Conservation (phyloP, 2,329 filamentous ascomycete genomes). For the Fusarium sublunatum region DNA sequence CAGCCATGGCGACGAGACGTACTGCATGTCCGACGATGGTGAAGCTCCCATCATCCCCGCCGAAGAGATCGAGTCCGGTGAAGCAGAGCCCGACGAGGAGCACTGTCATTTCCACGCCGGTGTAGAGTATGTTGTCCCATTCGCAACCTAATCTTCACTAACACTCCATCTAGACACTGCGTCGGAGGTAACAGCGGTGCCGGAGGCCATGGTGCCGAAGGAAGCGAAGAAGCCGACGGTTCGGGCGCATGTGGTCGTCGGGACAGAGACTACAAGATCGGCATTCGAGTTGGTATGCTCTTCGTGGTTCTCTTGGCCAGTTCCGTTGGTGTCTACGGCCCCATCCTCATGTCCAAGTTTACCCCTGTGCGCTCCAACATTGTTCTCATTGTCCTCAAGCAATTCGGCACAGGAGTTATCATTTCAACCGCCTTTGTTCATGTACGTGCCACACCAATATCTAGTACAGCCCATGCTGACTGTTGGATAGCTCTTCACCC, state of each 20-base stretch:
- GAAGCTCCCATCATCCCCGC: slow-evolving; percentile 35
- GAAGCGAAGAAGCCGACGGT: slow-evolving; percentile 40
- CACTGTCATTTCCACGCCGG: slow-evolving; percentile 81
- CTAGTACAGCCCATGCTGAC: not conserved
- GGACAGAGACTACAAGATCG: slow-evolving; percentile 71
- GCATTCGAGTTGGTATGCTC: slow-evolving; percentile 75
- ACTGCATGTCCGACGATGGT: slow-evolving; percentile 39
- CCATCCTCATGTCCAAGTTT: slow-evolving; percentile 70
- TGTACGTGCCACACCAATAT: slow-evolving; percentile 53
- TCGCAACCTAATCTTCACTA: not conserved
- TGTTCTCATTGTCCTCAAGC: slow-evolving; percentile 73
- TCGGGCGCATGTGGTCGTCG: slow-evolving; percentile 59
- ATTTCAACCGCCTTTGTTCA: slow-evolving; percentile 78
- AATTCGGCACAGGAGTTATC: slow-evolving; percentile 79
- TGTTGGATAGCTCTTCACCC: slow-evolving; percentile 70
- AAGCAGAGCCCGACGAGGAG: slow-evolving; percentile 36
- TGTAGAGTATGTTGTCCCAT: slow-evolving; percentile 67
- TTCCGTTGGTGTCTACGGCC: slow-evolving; percentile 74
- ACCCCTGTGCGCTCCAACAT: slow-evolving; percentile 61
- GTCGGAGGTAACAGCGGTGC: slow-evolving; percentile 49
- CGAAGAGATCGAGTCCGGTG: slow-evolving; percentile 31
- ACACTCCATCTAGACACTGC: slow-evolving; percentile 62
- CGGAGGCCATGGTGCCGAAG: slow-evolving; percentile 50
- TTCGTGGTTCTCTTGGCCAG: slow-evolving; percentile 78
- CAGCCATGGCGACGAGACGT: slow-evolving; percentile 67